Evolutionary conservation across 306 rosid species (phyloP).

Genomic region (Lathyrus aphaca): DNA sequence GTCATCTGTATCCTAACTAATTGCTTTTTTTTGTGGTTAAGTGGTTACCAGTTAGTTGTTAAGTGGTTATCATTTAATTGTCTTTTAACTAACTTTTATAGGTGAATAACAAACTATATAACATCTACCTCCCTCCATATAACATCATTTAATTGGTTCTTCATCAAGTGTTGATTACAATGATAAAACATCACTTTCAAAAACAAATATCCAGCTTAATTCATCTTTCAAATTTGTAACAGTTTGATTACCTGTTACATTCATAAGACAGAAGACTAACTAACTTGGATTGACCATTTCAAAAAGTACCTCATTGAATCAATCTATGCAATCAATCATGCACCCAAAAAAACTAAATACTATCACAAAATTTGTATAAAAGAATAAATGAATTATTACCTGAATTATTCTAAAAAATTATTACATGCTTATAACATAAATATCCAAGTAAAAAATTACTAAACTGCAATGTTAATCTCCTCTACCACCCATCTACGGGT

Average conservation of each 20-base stretch:
- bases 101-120: too few relatives aligned
- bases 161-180: too few relatives aligned
- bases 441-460: conserved; percentile 10
- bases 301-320: neutral
- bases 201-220: neutral
- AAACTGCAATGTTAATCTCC: conserved; percentile 30
- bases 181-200: neutral
- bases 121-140: too few relatives aligned
- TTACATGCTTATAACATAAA: conserved; percentile 35
- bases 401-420: conserved; percentile 29
- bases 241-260: neutral
- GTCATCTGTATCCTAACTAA: too few relatives aligned
- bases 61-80: too few relatives aligned
- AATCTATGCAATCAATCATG: neutral
- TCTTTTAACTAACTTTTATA: too few relatives aligned
- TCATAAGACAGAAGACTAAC: neutral
- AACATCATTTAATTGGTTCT: too few relatives aligned
- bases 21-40: too few relatives aligned
- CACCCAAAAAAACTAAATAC: neutral
- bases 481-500: conserved; percentile 26
- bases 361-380: conserved; percentile 23
- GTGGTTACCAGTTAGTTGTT: too few relatives aligned
- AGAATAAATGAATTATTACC: conserved; percentile 25
- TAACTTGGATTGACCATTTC: neutral
- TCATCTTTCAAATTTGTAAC: neutral